These are phyloP conservation scores for Camellia japonica DNA, from an alignment of 148 eudicot species.

Conservation along the genomic window DNA sequence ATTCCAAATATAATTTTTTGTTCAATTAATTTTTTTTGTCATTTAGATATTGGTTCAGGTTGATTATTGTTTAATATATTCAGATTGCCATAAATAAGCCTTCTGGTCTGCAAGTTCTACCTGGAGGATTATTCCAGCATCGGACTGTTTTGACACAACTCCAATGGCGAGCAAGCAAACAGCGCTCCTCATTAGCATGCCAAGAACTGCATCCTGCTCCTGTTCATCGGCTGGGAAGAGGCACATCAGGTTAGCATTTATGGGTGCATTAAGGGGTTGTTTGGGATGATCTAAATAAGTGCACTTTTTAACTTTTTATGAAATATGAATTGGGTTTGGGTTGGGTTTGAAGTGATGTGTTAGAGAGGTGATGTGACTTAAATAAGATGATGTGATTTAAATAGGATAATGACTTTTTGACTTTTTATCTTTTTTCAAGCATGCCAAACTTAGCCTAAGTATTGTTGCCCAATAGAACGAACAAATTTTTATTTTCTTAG, in stretches of 20 bases:
- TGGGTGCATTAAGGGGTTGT: not conserved
- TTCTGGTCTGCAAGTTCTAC: constrained; percentile 84
- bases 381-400: too few species aligned
- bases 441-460: too few species aligned
- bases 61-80: constrained; percentile 7
- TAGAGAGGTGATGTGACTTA: too few species aligned
- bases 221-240: constrained; percentile 96
- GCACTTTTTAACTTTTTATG: too few species aligned
- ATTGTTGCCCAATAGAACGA: not conserved
- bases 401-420: too few species aligned
- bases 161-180: constrained; percentile 51
- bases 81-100: constrained; percentile 88
- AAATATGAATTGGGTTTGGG: too few species aligned
- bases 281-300: too few species aligned
- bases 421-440: too few species aligned
- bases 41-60: constrained; percentile 9
- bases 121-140: constrained; percentile 96
- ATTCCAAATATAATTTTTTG: not conserved
- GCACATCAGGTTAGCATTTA: constrained; percentile 76
- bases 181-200: constrained; percentile 27
- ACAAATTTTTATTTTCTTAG: not conserved
- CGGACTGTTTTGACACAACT: constrained; percentile 90
- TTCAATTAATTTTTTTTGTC: not conserved
- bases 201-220: constrained; percentile 68
- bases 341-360: too few species aligned